Percentiles rank a stretch among this genome's conserved stretches.
These are phyloP conservation scores for Sanghuangporus baumii DNA, from an alignment of 1,284 basidiomycete genomes.

Conservation along the genomic window DNA sequence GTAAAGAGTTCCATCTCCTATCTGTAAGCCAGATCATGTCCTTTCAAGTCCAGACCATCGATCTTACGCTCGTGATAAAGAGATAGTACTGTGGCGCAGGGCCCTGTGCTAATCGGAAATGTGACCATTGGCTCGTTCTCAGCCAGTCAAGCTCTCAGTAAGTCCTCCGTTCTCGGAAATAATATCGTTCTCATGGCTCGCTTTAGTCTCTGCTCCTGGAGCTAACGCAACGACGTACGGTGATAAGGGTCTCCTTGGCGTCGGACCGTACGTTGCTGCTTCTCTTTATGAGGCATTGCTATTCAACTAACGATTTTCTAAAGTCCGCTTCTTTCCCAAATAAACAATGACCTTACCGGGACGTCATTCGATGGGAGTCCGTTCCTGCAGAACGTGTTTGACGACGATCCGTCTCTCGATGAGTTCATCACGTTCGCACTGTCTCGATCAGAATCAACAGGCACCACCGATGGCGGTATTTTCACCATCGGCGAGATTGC, in stretches of 20 bases:
- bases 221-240: constrained; percentile 3
- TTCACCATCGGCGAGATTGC: constrained; percentile 7
- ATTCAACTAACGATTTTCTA: background rate
- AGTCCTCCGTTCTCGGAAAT: background rate
- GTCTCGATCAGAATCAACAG: constrained; percentile 5
- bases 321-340: constrained; percentile 3
- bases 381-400: constrained; percentile 8
- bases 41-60: background rate
- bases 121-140: constrained; percentile 7
- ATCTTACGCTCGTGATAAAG: background rate
- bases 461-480: constrained; percentile 4
- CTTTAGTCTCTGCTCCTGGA: constrained; percentile 11
- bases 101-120: constrained; percentile 6
- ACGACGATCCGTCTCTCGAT: background rate
- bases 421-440: constrained; percentile 3
- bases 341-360: background rate
- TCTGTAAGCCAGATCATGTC: background rate
- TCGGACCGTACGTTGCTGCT: constrained; percentile 7
- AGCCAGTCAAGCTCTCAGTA: constrained; percentile 3
- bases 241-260: constrained; percentile 12
- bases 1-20: background rate
- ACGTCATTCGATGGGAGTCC: constrained; percentile 2
- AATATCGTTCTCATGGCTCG: background rate
- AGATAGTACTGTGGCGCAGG: background rate
- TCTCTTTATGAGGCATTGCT: background rate